Evolutionary conservation across 371 early-diverging fungal species (phyloP).

Genomic region (Lichtheimia corymbifera): DNA sequence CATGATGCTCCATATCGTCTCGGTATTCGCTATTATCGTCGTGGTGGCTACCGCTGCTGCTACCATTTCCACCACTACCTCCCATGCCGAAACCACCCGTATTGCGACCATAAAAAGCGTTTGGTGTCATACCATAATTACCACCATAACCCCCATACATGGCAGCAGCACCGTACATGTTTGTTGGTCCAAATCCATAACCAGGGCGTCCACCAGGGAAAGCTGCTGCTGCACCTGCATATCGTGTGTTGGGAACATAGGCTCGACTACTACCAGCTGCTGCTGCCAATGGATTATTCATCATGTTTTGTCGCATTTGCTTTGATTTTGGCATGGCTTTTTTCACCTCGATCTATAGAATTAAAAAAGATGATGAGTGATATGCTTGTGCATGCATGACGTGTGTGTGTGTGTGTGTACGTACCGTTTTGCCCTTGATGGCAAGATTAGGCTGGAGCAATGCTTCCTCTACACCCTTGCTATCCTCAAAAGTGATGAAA

Average conservation of each 20-base stretch:
- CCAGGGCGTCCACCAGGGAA: slow-evolving; percentile 15
- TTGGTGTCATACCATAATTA: no score
- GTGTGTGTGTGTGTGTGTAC: no score
- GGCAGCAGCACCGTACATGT: no score
- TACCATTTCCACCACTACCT: slow-evolving; percentile 26
- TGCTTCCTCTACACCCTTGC: slow-evolving; percentile 65
- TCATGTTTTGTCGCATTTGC: slow-evolving; percentile 32
- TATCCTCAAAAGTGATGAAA: slow-evolving; percentile 76
- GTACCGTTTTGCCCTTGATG: slow-evolving; percentile 61
- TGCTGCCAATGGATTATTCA: slow-evolving; percentile 31
- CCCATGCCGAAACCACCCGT: slow-evolving; percentile 2
- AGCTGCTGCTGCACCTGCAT: slow-evolving; percentile 40
- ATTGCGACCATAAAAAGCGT: slow-evolving; percentile 10
- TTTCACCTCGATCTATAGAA: slow-evolving; percentile 63
- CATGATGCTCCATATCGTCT: slow-evolving; percentile 2
- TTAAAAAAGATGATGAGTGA: neutral
- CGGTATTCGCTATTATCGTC: slow-evolving; percentile 1
- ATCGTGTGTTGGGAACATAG: slow-evolving; percentile 45
- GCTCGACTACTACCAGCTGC: slow-evolving; percentile 33
- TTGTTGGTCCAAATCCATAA: no score
- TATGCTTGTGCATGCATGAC: neutral
- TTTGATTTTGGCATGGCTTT: slow-evolving; percentile 65
- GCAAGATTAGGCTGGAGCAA: slow-evolving; percentile 49
- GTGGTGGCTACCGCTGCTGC: slow-evolving; percentile 13
- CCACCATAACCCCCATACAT: no score